phyloP scores from a whole-genome alignment of 2,329 filamentous ascomycete genomes.

The Colletotrichum brevisporum region DNA sequence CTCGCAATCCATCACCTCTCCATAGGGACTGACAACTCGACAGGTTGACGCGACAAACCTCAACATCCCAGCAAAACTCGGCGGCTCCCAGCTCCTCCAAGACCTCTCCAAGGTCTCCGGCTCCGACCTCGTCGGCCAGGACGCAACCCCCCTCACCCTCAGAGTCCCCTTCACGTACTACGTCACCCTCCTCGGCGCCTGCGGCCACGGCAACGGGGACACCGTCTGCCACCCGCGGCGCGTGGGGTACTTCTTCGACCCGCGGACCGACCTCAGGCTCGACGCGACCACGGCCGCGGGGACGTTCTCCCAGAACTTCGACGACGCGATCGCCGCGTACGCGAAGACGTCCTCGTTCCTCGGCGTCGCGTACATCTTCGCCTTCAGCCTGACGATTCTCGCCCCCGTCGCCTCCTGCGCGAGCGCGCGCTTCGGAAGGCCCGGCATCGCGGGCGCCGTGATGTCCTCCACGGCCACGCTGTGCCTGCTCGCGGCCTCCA shows the following conservation, averaged over 20 bases:
- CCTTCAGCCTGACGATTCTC: conserved; percentile 43
- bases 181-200: conserved; percentile 51
- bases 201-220: conserved; percentile 44
- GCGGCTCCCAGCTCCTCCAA: conserved; percentile 48
- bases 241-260: conserved; percentile 50
- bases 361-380: conserved; percentile 48
- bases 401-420: conserved; percentile 44
- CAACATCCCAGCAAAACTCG: conserved; percentile 48
- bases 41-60: conserved; percentile 50
- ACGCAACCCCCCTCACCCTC: conserved; percentile 46
- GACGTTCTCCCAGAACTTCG: conserved; percentile 42
- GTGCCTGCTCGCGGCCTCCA: conserved; percentile 47
- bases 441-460: conserved; percentile 40
- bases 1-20: neutral
- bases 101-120: conserved; percentile 51
- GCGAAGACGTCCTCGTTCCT: conserved; percentile 47
- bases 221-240: conserved; percentile 47
- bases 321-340: conserved; percentile 46
- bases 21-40: neutral
- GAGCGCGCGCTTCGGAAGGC: conserved; percentile 40
- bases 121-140: conserved; percentile 50
- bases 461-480: conserved; percentile 44
- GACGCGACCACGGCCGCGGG: conserved; percentile 44
- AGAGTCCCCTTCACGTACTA: conserved; percentile 49
- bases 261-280: conserved; percentile 49